Base-by-base conservation (phyloP, 495 filamentous ascomycete species). In the Astrothelium subdiscretum region DNA sequence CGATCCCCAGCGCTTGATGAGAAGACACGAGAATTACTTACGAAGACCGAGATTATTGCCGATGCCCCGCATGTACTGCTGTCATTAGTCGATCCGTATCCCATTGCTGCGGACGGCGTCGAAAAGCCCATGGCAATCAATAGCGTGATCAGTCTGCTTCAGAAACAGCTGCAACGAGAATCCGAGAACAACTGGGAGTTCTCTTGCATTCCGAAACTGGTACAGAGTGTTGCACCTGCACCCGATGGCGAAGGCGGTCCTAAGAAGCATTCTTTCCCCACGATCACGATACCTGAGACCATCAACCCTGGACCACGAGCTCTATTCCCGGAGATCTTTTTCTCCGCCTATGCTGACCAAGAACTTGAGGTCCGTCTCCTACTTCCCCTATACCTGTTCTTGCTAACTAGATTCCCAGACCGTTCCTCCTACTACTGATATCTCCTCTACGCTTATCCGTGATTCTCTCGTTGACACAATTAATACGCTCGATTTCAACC, bases 401-500 rank as follows among this genome's bases (percentile, higher is more conserved):
- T 26, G 18, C 31, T 22, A 38, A 58, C n/a, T 32, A 24, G 6
- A 54, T 52, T 66, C 31, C 65, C 32, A 69, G 76, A 96, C 94
- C 5, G 94, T 97, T 3, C 94, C 94, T 42, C 79, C 88, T 4
- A 80, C 82, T 2, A 80, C 80, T 20, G 84, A 85, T 63, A 86
- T 96, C 62, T 83, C 92, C 1, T 85, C 90, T 0, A 91, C 83
- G 8, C 71, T 99, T 26, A 77, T 97, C 64, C 83, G 94, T 57
- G 94, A 99, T 74, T 83, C 82, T 0, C 79, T 96, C 22, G 81
- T 95, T 32, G 94, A 99, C 71, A 96, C 92, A 0, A 96, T 97
- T 72, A 95, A 97, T 70, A 85, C 88, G 18, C 80, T 99, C 18
- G 86, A 97, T 74, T 95, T 88, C 77, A 99, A 97, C 71, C 87